These are phyloP conservation scores for Coemansia sp. DNA, from an alignment of 192 early-diverging fungal genomes.

Conservation along the genomic window DNA sequence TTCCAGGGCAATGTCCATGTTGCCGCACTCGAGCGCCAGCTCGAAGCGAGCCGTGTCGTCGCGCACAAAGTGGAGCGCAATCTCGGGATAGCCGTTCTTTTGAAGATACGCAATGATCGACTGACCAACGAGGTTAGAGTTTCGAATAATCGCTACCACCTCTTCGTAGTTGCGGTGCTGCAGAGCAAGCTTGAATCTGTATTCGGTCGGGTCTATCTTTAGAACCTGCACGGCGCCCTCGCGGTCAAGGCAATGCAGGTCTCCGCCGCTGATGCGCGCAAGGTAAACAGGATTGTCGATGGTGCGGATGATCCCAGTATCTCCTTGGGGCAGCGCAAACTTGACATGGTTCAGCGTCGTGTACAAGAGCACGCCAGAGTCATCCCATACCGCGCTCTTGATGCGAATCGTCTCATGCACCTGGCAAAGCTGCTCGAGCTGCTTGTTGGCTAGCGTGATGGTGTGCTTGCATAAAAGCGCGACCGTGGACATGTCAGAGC, in stretches of 20 bases:
- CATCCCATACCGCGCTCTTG: conserved; percentile 97
- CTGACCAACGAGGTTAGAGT: conserved; percentile 94
- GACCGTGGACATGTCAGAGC: conserved; percentile 79
- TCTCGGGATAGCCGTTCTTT: conserved; percentile 99
- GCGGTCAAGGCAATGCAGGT: conserved; percentile 83
- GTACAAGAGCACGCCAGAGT: conserved; percentile 87
- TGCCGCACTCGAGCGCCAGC: conserved; percentile 93
- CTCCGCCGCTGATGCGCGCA: conserved; percentile 81
- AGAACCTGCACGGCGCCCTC: conserved; percentile 84
- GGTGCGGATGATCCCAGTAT: conserved; percentile 95
- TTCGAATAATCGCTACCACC: conserved; percentile 93
- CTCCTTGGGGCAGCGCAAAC: conserved; percentile 91
- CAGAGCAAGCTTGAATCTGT: conserved; percentile 94
- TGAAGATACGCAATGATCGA: conserved; percentile 98
- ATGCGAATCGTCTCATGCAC: conserved; percentile 98
- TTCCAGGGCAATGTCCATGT: conserved; percentile 92
- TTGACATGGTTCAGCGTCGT: conserved; percentile 98
- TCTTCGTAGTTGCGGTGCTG: conserved; percentile 91
- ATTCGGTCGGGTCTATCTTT: conserved; percentile 96
- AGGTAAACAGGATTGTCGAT: conserved; percentile 95
- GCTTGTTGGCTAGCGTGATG: conserved; percentile 85
- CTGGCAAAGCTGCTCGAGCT: conserved; percentile 81
- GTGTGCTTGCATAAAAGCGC: conserved; percentile 96
- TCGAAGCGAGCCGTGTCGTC: conserved; percentile 96
- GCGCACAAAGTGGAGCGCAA: conserved; percentile 98